phyloP scores from a whole-genome alignment of 2,329 filamentous ascomycete species.

The Talaromyces sp. region DNA sequence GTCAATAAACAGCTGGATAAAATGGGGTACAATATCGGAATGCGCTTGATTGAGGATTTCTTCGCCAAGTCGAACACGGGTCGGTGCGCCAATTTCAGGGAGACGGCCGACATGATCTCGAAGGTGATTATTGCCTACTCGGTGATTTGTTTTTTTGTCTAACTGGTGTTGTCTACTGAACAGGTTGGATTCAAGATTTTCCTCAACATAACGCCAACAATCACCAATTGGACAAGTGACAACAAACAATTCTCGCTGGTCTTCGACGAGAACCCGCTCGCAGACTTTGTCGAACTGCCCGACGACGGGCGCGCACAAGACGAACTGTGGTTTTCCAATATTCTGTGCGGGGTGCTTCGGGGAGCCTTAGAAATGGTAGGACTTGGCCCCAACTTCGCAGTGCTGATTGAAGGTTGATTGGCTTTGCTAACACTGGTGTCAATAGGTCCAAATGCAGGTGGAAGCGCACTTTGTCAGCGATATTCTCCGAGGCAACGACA shows the following conservation, averaged over 20 bases:
- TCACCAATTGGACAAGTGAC: conserved; percentile 94
- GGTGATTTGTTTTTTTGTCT: conserved; percentile 6
- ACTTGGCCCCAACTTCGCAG: background rate
- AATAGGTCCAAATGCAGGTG: conserved; percentile 86
- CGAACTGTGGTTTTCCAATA: conserved; percentile 97
- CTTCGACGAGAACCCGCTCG: conserved; percentile 94
- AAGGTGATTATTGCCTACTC: conserved; percentile 52
- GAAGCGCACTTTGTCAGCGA: conserved; percentile 96
- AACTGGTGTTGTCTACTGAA: background rate
- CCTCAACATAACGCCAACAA: conserved; percentile 86
- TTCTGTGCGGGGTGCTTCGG: conserved; percentile 85
- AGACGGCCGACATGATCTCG: conserved; percentile 94
- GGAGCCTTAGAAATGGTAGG: conserved; percentile 91
- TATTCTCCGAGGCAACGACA: conserved; percentile 85
- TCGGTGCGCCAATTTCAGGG: conserved; percentile 84
- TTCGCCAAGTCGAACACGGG: conserved; percentile 90
- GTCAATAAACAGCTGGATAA: conserved; percentile 98
- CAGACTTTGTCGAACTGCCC: conserved; percentile 94
- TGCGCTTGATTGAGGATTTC: conserved; percentile 95
- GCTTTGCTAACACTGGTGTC: background rate
- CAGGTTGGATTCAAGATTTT: conserved; percentile 99
- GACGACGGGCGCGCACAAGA: conserved; percentile 94
- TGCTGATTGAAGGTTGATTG: background rate
- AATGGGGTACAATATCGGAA: conserved; percentile 98
- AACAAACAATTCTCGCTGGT: conserved; percentile 94